Evolutionary conservation across 2,329 filamentous ascomycete genomes (phyloP).

Genomic region (Beauveria varroae): DNA sequence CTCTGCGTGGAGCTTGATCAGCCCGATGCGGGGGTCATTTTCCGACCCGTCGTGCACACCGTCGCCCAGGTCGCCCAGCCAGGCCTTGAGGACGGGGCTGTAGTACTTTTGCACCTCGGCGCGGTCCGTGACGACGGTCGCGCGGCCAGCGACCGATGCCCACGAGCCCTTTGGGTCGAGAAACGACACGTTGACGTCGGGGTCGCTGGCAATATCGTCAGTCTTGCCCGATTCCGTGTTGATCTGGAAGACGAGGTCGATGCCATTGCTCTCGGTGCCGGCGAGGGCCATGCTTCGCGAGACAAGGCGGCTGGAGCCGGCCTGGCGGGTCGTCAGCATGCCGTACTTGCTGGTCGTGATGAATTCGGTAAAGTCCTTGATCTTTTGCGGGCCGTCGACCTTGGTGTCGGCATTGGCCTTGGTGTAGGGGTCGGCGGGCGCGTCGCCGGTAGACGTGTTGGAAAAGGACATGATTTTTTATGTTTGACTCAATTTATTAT

Average conservation of each 20-base stretch:
- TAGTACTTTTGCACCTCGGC: conserved; percentile 67
- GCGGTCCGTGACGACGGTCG: conserved; percentile 62
- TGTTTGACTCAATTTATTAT: neutral
- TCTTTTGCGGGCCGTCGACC: conserved; percentile 61
- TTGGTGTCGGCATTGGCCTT: conserved; percentile 60
- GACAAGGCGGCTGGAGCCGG: conserved; percentile 57
- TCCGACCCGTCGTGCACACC: conserved; percentile 76
- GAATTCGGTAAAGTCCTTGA: conserved; percentile 66
- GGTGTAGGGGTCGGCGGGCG: conserved; percentile 70
- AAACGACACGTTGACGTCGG: conserved; percentile 58
- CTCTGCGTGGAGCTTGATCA: conserved; percentile 69
- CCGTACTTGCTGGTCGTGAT: conserved; percentile 70
- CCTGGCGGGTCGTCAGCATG: conserved; percentile 77
- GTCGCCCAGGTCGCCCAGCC: conserved; percentile 80
- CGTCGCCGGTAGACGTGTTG: conserved; percentile 54
- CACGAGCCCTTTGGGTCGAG: conserved; percentile 70
- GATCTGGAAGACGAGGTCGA: conserved; percentile 84
- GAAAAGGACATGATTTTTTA: conserved; percentile 36
- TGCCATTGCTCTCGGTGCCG: conserved; percentile 66
- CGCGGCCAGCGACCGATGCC: conserved; percentile 75
- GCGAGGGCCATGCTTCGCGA: conserved; percentile 84
- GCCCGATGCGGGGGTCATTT: conserved; percentile 71
- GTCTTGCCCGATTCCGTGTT: conserved; percentile 81
- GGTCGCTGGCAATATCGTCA: conserved; percentile 12
- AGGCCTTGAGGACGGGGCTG: conserved; percentile 65